These are phyloP conservation scores for Gastrodia elata DNA, from an alignment of 106 monocot species.

Conservation along the genomic window DNA sequence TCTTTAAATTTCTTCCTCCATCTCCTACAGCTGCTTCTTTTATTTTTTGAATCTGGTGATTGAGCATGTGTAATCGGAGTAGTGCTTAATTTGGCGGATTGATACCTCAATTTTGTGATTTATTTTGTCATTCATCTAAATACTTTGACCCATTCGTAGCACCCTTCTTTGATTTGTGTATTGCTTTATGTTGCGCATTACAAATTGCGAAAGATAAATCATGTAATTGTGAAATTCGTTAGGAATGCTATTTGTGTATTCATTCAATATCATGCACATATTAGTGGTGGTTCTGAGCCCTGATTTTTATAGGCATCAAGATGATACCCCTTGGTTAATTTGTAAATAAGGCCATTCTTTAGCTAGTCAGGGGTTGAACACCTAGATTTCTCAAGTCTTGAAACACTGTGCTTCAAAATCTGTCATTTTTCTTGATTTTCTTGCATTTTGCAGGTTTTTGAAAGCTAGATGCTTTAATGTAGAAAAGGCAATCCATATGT, in stretches of 20 bases:
- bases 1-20: no score
- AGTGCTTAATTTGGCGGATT: background rate
- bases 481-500: slow-evolving; percentile 59
- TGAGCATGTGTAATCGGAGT: background rate
- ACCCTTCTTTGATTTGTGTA: background rate
- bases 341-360: background rate
- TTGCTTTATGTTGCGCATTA: background rate
- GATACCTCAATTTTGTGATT: background rate
- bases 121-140: background rate
- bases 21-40: background rate
- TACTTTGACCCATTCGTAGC: background rate
- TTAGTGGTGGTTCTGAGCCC: background rate
- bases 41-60: no score
- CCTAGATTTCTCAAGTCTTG: background rate
- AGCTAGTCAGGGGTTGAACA: background rate
- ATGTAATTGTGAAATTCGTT: background rate
- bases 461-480: slow-evolving; percentile 50
- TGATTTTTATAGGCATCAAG: background rate
- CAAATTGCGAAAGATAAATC: background rate
- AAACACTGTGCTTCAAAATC: background rate
- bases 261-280: background rate
- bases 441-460: slow-evolving; percentile 36
- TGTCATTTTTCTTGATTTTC: background rate
- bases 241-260: slow-evolving; percentile 1
- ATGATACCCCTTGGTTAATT: no score